phyloP scores from a whole-genome alignment of 164 flowering plant species.

The Malania oleifera region DNA sequence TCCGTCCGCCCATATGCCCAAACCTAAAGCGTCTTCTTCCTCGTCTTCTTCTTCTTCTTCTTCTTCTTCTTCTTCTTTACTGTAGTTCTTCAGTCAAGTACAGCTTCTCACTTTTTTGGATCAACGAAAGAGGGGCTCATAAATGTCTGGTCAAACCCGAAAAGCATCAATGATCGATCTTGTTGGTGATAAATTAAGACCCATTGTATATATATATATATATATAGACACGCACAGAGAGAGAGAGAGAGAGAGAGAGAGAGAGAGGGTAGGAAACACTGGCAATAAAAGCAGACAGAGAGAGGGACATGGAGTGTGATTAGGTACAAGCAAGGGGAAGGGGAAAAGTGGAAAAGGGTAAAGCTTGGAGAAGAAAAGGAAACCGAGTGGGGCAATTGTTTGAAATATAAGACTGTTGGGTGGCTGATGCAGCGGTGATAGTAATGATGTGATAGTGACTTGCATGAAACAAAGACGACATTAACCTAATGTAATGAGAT shows the following conservation, averaged over 20 bases:
- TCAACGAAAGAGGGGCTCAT: slow-evolving; percentile 5
- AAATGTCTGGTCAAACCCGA: slow-evolving; percentile 5
- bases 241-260: slow-evolving; percentile 9
- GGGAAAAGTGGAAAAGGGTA: slow-evolving; percentile 10
- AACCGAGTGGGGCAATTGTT: slow-evolving; percentile 12
- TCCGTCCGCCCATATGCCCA: slow-evolving; percentile 8
- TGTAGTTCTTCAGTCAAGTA: background rate
- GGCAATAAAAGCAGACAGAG: slow-evolving; percentile 1
- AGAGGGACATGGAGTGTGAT: slow-evolving; percentile 10
- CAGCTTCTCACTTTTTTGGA: background rate
- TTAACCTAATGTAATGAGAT: too few relatives aligned
- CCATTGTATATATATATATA: slow-evolving; percentile 3
- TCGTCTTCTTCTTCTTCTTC: slow-evolving; percentile 6
- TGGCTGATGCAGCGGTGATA: slow-evolving; percentile 22
- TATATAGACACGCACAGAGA: background rate
- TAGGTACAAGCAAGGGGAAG: slow-evolving; percentile 15
- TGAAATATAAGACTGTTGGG: slow-evolving; percentile 22
- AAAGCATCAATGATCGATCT: slow-evolving; percentile 11
- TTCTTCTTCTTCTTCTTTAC: background rate
- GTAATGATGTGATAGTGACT: slow-evolving; percentile 28
- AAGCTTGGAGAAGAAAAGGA: slow-evolving; percentile 11
- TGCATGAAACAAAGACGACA: too few relatives aligned
- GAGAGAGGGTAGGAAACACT: background rate
- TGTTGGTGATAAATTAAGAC: slow-evolving; percentile 7
- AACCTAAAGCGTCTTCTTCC: background rate